Percentiles rank a stretch among this genome's conserved stretches.
Conservation (phyloP, 2,329 filamentous ascomycete genomes). For the Leptodontidium sp. region DNA sequence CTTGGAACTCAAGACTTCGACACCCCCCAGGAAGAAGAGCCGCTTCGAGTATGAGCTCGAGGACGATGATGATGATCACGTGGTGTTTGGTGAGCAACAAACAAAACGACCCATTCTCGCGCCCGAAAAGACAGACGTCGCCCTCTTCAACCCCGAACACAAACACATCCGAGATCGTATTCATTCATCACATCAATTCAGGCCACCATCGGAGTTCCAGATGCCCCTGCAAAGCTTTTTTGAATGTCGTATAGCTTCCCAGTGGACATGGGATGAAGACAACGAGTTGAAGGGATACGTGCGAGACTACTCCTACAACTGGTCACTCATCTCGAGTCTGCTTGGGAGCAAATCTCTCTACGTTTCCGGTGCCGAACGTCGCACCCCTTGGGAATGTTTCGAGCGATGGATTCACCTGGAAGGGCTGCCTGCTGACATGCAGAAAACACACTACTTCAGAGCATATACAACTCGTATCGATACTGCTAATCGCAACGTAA, state of each 20-base stretch:
- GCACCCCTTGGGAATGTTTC: constrained; percentile 98
- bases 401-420: constrained; percentile 95
- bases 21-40: constrained; percentile 77
- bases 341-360: constrained; percentile 78
- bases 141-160: constrained; percentile 88
- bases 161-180: constrained; percentile 89
- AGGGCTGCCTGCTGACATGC: constrained; percentile 90
- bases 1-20: constrained; percentile 72
- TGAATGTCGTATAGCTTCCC: constrained; percentile 83
- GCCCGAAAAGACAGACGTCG: constrained; percentile 78
- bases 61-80: constrained; percentile 67
- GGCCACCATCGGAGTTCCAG: constrained; percentile 86
- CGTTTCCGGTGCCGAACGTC: constrained; percentile 84
- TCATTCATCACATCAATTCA: constrained; percentile 90
- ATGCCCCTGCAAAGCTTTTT: constrained; percentile 95
- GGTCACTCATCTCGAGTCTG: constrained; percentile 90
- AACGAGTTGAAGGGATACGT: constrained; percentile 87
- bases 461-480: constrained; percentile 69
- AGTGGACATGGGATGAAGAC: constrained; percentile 91
- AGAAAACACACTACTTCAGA: constrained; percentile 95
- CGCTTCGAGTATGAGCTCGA: constrained; percentile 85
- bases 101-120: constrained; percentile 56
- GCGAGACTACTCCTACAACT: constrained; percentile 95
- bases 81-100: constrained; percentile 42
- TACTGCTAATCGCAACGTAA: constrained; percentile 61